Base-by-base conservation (phyloP, 2,329 filamentous ascomycete genomes). In the Monosporascus sp. region DNA sequence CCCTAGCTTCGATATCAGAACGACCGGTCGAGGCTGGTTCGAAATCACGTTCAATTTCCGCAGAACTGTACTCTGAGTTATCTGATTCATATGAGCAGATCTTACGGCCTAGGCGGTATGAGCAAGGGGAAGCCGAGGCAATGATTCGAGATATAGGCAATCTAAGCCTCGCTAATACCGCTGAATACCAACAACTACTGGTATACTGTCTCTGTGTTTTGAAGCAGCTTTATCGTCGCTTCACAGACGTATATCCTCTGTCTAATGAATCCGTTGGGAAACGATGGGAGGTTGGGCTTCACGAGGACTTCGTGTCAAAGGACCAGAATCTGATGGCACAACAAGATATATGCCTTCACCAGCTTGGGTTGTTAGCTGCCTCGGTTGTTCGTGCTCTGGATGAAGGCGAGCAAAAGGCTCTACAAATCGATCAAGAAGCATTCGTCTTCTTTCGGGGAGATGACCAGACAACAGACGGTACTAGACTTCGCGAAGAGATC, bases 151-250 rank as follows among this genome's bases (percentile, higher is more conserved):
- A 24, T 5, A 48, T 63, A 5, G 53, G 59, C 20, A 54, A 51
- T 1, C 27, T 59, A 20, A 44, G 54, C 6, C 11, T 25, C 15
- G 52, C 54, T 27, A 54, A 49, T 4, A 20, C 18, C 6, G 50
- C 45, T 6, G 20, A 39, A 7, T 50, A 53, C 9, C 52, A 56
- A 20, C 59, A 60, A 41, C 49, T 65, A 20, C 49, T 61, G 22
- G 60, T 55, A 47, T 68, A 64, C 50, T 63, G 51, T 35, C 50
- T 68, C 8, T 63, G 55, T n/a, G 55, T 68, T 17, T 57, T 67
- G 27, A 52, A 50, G 41, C 63, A 67, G 41, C 54, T 69, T 24
- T 68, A 67, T 46, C 60, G 59, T 51, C 63, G 62, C 18, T 65
- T 67, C 47, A 65, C 62, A n/a, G 37, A 39, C 22, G 39, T 43